Conservation (phyloP, 2,329 filamentous ascomycete species). For the Calonectria multiphialidica region DNA sequence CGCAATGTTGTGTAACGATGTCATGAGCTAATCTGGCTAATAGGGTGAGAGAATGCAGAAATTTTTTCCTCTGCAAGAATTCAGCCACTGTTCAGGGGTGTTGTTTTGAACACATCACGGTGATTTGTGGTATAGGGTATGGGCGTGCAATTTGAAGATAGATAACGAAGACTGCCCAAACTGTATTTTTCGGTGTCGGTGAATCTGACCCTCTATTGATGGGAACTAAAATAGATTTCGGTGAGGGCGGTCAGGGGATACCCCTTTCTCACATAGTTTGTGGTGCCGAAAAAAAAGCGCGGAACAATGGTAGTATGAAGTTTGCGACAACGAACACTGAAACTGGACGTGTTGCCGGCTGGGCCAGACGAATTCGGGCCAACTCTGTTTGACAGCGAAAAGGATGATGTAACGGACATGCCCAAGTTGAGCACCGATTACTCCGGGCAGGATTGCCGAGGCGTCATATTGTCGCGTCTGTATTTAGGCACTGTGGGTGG, state of each 20-base stretch:
- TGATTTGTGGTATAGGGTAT: not conserved
- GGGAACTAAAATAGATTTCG: too few species aligned
- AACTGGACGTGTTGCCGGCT: not conserved
- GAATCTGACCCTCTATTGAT: not conserved
- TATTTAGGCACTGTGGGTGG: not conserved
- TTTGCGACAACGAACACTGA: not conserved
- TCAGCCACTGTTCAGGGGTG: not conserved
- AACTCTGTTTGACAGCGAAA: not conserved
- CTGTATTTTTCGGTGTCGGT: not conserved
- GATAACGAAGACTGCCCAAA: too few species aligned
- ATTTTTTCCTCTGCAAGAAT: not conserved
- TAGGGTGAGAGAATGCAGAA: not conserved
- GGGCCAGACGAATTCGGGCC: not conserved
- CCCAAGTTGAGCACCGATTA: too few species aligned
- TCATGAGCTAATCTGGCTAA: not conserved
- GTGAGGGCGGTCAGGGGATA: too few species aligned
- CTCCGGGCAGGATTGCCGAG: not conserved
- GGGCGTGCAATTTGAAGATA: not conserved
- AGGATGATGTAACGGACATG: not conserved
- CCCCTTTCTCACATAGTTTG: not conserved
- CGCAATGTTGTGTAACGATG: slow-evolving; percentile 8
- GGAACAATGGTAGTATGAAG: not conserved
- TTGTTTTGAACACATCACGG: not conserved
- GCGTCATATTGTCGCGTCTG: not conserved
- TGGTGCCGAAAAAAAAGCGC: not conserved